Evolutionary conservation across 2,329 filamentous ascomycete genomes (phyloP), one percentile per base, ranked within the genome.

Genomic region (Anisogramma anomala): DNA sequence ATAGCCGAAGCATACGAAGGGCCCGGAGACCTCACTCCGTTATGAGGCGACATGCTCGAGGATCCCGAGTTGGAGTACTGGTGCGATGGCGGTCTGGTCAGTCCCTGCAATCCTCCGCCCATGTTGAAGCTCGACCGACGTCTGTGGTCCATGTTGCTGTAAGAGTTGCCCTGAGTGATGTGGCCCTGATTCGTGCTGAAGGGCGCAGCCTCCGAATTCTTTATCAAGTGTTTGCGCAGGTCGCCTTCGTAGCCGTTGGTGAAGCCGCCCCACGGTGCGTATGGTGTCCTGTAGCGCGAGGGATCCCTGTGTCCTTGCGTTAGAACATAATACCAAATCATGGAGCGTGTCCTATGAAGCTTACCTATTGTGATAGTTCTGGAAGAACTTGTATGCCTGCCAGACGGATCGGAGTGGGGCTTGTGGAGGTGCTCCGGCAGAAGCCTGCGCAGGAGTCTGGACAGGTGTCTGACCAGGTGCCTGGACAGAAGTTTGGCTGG

Each of bases 211-310:
- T 63, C 56, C 17, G 62, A 62, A 8, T 59, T 59, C 40, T 59
- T 61, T 56, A 67, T 62, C 33, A 71, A 46, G 43, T 71, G 66
- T 14, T 65, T 64, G 36, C 62, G 60, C 14, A 68, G 46, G 35
- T 68, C 69, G 15, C 69, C 71, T 54, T 77, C 71, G 42, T 77
- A 77, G 4, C 72, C 73, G 46, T 79, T 79, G 25, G 69, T 74
- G 49, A 78, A 78, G 0, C 74, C 75, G 18, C 71, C 69, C 58
- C 62, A 66, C 2, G 65, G 61, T 13, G 69, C 66, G 52, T 79
- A 80, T 1, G 76, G 76, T 4, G 72, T 77, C 36, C 71, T 67
- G 45, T 80, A 79, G 40, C 69, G 69, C 6, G 67, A 63, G 5
- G 69, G 61, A 45, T 74, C 69, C 58, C 71, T 74, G 46, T 2